phyloP scores from a whole-genome alignment of 1,284 basidiomycete species.

The Microstroma glucosiphilum region DNA sequence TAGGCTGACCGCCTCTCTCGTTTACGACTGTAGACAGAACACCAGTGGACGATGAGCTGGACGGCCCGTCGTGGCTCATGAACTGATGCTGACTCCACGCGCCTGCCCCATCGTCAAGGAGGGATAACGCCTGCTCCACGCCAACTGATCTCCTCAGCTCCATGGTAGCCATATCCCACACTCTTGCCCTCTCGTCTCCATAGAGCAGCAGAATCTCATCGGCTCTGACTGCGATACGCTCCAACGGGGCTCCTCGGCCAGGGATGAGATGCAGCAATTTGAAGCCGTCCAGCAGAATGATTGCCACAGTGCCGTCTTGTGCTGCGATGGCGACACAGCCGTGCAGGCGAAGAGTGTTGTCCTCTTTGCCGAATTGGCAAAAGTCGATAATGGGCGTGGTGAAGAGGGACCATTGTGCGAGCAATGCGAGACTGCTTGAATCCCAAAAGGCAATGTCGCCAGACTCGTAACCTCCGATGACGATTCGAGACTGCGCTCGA shows the following conservation, averaged over 20 bases:
- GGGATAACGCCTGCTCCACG: constrained; percentile 67
- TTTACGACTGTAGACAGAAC: too few species aligned
- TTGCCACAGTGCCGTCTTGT: constrained; percentile 8
- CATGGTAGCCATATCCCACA: constrained; percentile 79
- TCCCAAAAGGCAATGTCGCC: neutral
- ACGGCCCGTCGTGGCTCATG: neutral
- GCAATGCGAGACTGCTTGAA: neutral
- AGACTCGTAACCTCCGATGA: neutral
- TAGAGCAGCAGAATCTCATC: constrained; percentile 74
- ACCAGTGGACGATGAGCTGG: too few species aligned
- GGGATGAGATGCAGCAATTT: constrained; percentile 67
- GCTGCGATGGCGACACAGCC: constrained; percentile 2
- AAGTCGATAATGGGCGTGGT: neutral
- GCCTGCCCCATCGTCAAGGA: constrained; percentile 57
- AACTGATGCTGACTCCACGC: constrained; percentile 9
- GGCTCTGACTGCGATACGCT: constrained; percentile 62
- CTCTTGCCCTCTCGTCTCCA: constrained; percentile 66
- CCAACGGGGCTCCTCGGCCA: constrained; percentile 60
- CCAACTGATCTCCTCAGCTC: constrained; percentile 81
- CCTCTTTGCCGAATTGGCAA: neutral
- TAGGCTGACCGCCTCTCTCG: too few species aligned
- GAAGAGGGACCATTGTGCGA: constrained; percentile 1
- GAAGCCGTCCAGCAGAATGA: constrained; percentile 14
- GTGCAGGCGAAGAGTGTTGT: neutral
- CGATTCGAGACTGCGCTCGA: neutral